Percentiles rank a stretch among this genome's conserved stretches.
Conservation (phyloP, 1,284 basidiomycete species). For the Phenoliferia sp. region DNA sequence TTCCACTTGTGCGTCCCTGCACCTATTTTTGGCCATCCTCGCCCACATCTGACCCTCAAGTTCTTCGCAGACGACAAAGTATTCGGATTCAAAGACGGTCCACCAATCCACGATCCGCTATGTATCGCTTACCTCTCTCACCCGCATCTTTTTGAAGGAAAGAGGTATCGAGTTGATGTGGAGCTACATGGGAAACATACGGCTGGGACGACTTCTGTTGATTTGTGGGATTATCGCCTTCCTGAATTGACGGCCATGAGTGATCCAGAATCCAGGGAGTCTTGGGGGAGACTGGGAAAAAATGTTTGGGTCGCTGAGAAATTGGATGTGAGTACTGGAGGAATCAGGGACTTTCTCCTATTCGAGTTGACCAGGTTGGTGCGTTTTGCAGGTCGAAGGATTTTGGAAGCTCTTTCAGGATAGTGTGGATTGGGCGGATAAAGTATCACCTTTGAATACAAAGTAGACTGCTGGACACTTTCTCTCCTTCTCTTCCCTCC, state of each 20-base stretch:
- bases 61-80: slow-evolving; percentile 50
- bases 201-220: slow-evolving; percentile 68
- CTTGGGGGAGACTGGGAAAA: slow-evolving; percentile 48
- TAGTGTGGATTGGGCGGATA: slow-evolving; percentile 54
- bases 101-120: slow-evolving; percentile 75
- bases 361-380: neutral
- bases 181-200: slow-evolving; percentile 61
- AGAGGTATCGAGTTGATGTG: slow-evolving; percentile 49
- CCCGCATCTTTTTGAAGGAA: slow-evolving; percentile 56
- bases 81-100: slow-evolving; percentile 66
- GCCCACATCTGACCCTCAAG: slow-evolving; percentile 62
- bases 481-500: too few species aligned
- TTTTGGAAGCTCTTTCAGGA: slow-evolving; percentile 63
- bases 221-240: slow-evolving; percentile 58
- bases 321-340: slow-evolving; percentile 46
- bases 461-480: too few species aligned
- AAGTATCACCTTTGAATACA: slow-evolving; percentile 35
- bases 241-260: slow-evolving; percentile 43
- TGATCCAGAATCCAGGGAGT: slow-evolving; percentile 50
- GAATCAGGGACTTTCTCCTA: neutral
- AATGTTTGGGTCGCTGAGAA: slow-evolving; percentile 65
- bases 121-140: slow-evolving; percentile 65
- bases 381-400: slow-evolving; percentile 49
- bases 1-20: slow-evolving; percentile 13
- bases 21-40: slow-evolving; percentile 52